Evolutionary conservation across 1,139 yeast genomes (phyloP), one percentile per base, ranked within the genome.

Genomic region (Candida sp.): DNA sequence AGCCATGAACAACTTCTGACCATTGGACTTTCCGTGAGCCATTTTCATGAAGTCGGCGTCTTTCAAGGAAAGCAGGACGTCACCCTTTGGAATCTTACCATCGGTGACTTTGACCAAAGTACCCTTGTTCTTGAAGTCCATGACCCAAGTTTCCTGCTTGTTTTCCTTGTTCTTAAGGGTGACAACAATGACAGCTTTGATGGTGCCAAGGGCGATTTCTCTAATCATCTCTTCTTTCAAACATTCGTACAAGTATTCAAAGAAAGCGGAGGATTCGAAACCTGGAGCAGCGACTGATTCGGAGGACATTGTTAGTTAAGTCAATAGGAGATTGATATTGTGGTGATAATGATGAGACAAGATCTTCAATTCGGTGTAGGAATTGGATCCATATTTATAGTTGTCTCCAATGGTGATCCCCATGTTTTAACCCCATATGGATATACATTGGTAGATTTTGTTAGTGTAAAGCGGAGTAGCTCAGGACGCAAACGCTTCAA

Each of bases 1-100:
- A 64, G 81, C 75, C 88, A 90, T 83, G 72, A 88, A 90, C 63
- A 90, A 80, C 74, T 85, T 86, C 70, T 89, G 96, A 50, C 96
- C 91, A 67, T 86, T 87, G 57, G 91, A 85, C 76, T 88, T 87
- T 59, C 96, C 96, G 55, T 77, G 72, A 50, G 88, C 89, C 61
- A 90, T 79, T 66, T 80, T 84, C 60, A 80, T 86, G 62, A 90
- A 83, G 60, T 84, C 86, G 53, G 75, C 72, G 63, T 89, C 96
- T 58, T 74, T 75, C 60, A 89, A 74, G 58, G 78, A 71, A 67
- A 90, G 81, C 56, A 80, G 85, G 57, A 88, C 86, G 62, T 89
- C 96, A 50, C 84, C 78, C 68, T 80, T 80, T 58, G 80, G 81
- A 58, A 79, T 79, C 22, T 78, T 68, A 47, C 78, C 72, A 48